Percentiles rank a stretch among this genome's conserved stretches.
Evolutionary conservation across 495 filamentous ascomycete genomes (phyloP).

Genomic region (Aspergillus carlsbadensis): DNA sequence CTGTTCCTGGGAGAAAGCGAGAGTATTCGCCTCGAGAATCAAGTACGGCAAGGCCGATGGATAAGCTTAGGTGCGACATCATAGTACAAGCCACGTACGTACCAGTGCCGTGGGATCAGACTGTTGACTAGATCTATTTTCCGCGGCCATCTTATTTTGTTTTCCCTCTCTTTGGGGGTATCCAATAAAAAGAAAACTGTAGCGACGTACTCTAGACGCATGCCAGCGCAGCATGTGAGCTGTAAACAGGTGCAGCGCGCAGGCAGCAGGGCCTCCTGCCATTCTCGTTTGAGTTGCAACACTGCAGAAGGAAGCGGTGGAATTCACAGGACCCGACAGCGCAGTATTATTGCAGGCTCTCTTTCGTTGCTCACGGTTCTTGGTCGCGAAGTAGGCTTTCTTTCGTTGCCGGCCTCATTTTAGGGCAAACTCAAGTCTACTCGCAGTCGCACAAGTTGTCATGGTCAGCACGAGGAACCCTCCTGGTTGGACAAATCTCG

Average conservation of each 20-base stretch:
- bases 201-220: conserved; percentile 17
- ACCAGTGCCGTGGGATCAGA: conserved; percentile 10
- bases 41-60: conserved; percentile 17
- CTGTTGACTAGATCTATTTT: conserved; percentile 8
- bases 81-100: conserved; percentile 11
- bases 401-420: conserved; percentile 2
- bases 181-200: conserved; percentile 13
- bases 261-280: conserved; percentile 8
- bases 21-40: not conserved
- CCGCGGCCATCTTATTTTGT: no score
- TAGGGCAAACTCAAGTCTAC: conserved; percentile 5
- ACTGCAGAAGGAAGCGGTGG: conserved; percentile 20
- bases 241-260: conserved; percentile 21
- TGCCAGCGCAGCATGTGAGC: conserved; percentile 30
- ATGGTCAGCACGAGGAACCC: conserved; percentile 17
- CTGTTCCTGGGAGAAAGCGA: conserved; percentile 24
- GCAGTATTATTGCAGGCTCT: conserved; percentile 1
- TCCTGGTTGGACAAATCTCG: conserved; percentile 21
- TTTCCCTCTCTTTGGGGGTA: conserved; percentile 18
- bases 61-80: conserved; percentile 43
- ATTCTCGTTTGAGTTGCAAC: conserved; percentile 10
- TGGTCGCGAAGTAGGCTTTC: conserved; percentile 3
- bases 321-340: not conserved
- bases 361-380: conserved; percentile 7
- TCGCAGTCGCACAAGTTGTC: conserved; percentile 10